Evolutionary conservation across 768 basidiomycete genomes (phyloP).

Genomic region (Russula sp.): DNA sequence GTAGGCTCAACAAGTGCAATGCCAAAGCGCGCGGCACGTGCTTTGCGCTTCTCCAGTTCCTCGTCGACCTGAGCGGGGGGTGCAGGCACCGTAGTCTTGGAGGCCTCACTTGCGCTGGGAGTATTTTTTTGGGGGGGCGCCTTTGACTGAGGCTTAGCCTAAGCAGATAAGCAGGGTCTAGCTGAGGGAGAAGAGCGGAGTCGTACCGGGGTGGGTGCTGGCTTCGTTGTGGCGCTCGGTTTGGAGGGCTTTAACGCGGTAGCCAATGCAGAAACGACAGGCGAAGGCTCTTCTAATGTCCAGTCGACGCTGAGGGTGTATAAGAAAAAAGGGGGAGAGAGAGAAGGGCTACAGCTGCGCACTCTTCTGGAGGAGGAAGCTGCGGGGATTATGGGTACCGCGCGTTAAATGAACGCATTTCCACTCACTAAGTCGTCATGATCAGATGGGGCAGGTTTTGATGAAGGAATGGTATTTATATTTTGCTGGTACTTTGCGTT

Average conservation of each 20-base stretch:
- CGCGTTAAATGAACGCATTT: not conserved
- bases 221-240: not conserved
- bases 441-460: slow-evolving; percentile 8
- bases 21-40: slow-evolving; percentile 64
- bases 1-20: slow-evolving; percentile 48
- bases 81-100: slow-evolving; percentile 3
- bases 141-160: slow-evolving; percentile 3
- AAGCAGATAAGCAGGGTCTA: not conserved
- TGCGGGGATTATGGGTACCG: slow-evolving; percentile 13
- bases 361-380: slow-evolving; percentile 31
- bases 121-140: not conserved
- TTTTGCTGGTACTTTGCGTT: slow-evolving; percentile 25
- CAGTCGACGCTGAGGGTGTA: slow-evolving; percentile 2
- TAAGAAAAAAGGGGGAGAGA: slow-evolving; percentile 1
- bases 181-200: not conserved
- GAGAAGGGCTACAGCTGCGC: slow-evolving; percentile 6
- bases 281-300: not conserved
- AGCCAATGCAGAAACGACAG: not conserved
- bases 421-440: slow-evolving; percentile 29
- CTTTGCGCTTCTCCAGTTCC: slow-evolving; percentile 50
- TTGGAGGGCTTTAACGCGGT: slow-evolving; percentile 2
- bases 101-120: not conserved
- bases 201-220: not conserved
- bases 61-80: slow-evolving; percentile 30
- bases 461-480: slow-evolving; percentile 5